These are phyloP conservation scores for Diaporthe vaccinii DNA, from an alignment of 2,329 filamentous ascomycete species.

Conservation along the genomic window DNA sequence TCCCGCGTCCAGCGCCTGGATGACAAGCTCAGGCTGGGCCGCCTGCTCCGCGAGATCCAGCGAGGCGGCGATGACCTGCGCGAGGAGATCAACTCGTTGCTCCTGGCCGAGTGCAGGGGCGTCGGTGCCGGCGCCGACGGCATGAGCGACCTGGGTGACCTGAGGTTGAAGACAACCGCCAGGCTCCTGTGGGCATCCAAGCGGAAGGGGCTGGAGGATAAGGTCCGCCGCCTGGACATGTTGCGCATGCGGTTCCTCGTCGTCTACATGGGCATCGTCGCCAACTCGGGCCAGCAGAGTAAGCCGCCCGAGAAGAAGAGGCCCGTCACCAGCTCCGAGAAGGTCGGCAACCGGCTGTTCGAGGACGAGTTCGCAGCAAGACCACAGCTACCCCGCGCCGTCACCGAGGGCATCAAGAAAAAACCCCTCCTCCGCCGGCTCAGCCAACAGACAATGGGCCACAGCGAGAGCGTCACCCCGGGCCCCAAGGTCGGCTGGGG, in stretches of 20 bases:
- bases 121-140: conserved; percentile 45
- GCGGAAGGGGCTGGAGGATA: conserved; percentile 67
- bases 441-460: conserved; percentile 67
- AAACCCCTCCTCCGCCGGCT: conserved; percentile 65
- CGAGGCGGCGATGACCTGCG: conserved; percentile 71
- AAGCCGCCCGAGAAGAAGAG: conserved; percentile 51
- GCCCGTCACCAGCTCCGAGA: conserved; percentile 48
- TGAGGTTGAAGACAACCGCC: conserved; percentile 60
- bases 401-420: conserved; percentile 59
- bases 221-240: conserved; percentile 70
- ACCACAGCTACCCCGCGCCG: conserved; percentile 54
- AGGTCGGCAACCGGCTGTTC: conserved; percentile 44
- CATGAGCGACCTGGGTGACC: conserved; percentile 42
- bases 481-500: conserved; percentile 71
- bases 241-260: conserved; percentile 75
- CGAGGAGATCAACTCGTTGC: conserved; percentile 68
- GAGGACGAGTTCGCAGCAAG: conserved; percentile 47
- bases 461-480: conserved; percentile 63
- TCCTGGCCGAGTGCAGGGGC: conserved; percentile 60
- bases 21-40: conserved; percentile 71
- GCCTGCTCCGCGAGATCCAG: conserved; percentile 73
- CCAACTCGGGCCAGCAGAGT: conserved; percentile 52
- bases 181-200: conserved; percentile 71
- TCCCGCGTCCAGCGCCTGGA: conserved; percentile 69
- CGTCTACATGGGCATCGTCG: conserved; percentile 73